Evolutionary conservation across 2,329 filamentous ascomycete genomes (phyloP).

Genomic region (Hymenoscyphus infarciens): DNA sequence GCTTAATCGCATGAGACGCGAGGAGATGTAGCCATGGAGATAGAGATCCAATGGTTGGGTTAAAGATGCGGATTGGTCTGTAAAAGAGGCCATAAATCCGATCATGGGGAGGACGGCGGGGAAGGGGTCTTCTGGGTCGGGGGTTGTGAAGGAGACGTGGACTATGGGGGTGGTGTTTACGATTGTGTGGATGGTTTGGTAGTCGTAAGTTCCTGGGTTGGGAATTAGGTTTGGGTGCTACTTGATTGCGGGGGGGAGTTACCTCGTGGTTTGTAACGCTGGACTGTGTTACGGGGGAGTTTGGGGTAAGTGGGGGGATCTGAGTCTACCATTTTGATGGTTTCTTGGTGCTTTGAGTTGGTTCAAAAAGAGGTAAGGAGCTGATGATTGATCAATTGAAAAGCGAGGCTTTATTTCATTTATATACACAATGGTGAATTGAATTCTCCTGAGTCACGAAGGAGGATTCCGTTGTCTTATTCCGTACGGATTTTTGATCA

Average conservation of each 20-base stretch:
- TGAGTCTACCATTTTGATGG: background rate
- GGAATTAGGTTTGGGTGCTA: background rate
- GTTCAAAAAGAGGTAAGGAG: background rate
- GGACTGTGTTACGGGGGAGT: slow-evolving; percentile 4
- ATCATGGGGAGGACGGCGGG: slow-evolving; percentile 82
- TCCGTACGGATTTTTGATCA: background rate
- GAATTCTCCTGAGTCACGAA: background rate
- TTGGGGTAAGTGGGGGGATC: slow-evolving; percentile 4
- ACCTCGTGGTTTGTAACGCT: slow-evolving; percentile 10
- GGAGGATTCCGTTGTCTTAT: background rate
- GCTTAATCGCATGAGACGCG: slow-evolving; percentile 67
- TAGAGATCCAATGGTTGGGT: slow-evolving; percentile 72
- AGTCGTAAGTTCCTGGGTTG: slow-evolving; percentile 20
- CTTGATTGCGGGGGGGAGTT: background rate
- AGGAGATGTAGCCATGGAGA: slow-evolving; percentile 79
- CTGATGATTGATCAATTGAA: background rate
- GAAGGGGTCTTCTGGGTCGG: slow-evolving; percentile 49
- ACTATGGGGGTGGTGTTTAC: slow-evolving; percentile 72
- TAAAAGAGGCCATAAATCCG: slow-evolving; percentile 74
- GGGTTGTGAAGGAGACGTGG: slow-evolving; percentile 70
- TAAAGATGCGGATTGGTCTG: slow-evolving; percentile 54
- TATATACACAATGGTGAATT: background rate
- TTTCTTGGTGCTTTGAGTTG: background rate
- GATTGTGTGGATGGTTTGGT: slow-evolving; percentile 69
- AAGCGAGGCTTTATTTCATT: background rate